Percentiles rank a stretch among this genome's conserved stretches.
Conservation (phyloP, 805 yeast genomes). For the Kuraishia ogatae region DNA sequence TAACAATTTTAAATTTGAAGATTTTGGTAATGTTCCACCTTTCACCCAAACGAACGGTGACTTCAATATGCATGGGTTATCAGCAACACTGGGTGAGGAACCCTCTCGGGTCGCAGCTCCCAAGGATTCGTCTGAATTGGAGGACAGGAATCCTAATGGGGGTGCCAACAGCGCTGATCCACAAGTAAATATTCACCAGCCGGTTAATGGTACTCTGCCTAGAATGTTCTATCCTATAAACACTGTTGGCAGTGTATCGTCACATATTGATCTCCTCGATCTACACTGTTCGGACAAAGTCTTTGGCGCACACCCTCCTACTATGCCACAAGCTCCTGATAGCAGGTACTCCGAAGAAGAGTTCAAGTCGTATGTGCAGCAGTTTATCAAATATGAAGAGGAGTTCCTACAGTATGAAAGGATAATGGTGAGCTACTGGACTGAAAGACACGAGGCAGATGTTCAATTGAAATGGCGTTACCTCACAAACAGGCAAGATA, state of each 20-base stretch:
- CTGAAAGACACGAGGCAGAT: constrained; percentile 10
- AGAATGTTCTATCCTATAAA: constrained; percentile 2
- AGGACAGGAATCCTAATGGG: neutral
- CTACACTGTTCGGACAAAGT: constrained; percentile 8
- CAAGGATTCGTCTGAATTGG: neutral
- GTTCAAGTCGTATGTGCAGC: neutral
- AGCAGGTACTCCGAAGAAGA: neutral
- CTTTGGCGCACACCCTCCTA: neutral
- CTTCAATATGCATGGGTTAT: constrained; percentile 18
- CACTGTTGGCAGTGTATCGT: constrained; percentile 1
- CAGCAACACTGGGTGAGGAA: constrained; percentile 4
- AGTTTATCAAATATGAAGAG: neutral
- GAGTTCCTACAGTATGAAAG: constrained; percentile 6
- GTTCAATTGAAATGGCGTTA: constrained; percentile 8
- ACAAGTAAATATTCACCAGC: constrained; percentile 13
- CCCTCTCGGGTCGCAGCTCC: too few relatives aligned
- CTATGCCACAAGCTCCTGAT: neutral
- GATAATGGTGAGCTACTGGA: constrained; percentile 7
- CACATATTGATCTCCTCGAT: constrained; percentile 9
- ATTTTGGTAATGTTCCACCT: constrained; percentile 16
- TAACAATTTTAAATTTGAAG: neutral
- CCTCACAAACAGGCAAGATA: constrained; percentile 5
- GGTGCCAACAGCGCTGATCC: neutral
- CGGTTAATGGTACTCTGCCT: constrained; percentile 13
- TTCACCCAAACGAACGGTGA: constrained; percentile 21